phyloP scores from a whole-genome alignment of 1,139 yeast species.

The Zygotorulaspora mrakii region DNA sequence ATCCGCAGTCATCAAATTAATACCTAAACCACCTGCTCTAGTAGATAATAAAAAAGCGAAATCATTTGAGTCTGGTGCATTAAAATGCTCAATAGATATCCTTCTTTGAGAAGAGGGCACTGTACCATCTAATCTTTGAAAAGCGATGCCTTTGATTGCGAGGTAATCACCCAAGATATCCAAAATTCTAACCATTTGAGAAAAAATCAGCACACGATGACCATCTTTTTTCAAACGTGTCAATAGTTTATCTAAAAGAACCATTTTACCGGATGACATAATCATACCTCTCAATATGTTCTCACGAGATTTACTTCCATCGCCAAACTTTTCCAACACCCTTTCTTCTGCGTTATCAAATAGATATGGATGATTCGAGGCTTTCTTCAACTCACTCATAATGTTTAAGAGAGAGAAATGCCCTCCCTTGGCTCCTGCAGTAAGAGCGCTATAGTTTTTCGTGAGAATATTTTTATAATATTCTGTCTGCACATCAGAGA shows the following conservation, averaged over 20 bases:
- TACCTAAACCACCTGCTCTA: conserved; percentile 98
- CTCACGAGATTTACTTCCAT: conserved; percentile 64
- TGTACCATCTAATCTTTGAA: conserved; percentile 95
- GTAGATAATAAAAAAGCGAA: conserved; percentile 88
- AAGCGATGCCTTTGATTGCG: conserved; percentile 81
- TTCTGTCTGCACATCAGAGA: conserved; percentile 91
- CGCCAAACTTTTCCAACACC: conserved; percentile 61
- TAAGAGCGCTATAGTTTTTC: conserved; percentile 84
- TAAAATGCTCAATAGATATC: conserved; percentile 92
- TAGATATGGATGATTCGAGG: conserved; percentile 93
- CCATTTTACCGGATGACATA: conserved; percentile 99
- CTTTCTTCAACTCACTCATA: conserved; percentile 94
- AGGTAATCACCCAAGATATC: conserved; percentile 94
- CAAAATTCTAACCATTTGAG: conserved; percentile 95
- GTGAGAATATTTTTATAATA: conserved; percentile 92
- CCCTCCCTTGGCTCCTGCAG: conserved; percentile 75
- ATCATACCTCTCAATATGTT: conserved; percentile 82
- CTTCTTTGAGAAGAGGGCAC: conserved; percentile 91
- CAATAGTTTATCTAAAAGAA: conserved; percentile 79
- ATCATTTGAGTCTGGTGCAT: conserved; percentile 89
- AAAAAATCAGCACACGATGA: conserved; percentile 88
- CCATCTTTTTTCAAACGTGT: conserved; percentile 87
- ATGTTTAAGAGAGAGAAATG: conserved; percentile 84
- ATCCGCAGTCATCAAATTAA: conserved; percentile 97
- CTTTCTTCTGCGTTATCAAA: conserved; percentile 91